Base-by-base conservation (phyloP, 1,284 basidiomycete genomes). In the Heterobasidion parviporum region DNA sequence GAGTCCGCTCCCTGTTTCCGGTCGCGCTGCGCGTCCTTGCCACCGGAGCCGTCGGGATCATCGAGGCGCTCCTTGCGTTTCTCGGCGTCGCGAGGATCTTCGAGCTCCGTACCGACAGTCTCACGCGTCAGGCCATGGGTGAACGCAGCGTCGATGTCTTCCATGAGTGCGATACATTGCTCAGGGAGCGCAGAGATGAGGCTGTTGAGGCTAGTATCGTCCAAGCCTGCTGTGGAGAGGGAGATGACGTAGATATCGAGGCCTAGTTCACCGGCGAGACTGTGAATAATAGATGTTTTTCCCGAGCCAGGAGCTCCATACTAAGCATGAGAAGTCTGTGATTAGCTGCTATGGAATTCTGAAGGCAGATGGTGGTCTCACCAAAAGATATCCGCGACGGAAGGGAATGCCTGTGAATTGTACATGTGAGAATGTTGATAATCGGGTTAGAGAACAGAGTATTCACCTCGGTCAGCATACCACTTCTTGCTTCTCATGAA, bases 71-170 rank as follows among this genome's bases (percentile, higher is more conserved):
- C 20, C 38, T 43, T 26, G 10, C 18, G 34, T 35, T 16, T 47
- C n/a, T 35, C 18, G 14, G 34, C 26, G 8, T 51, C 34, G 38
- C 54, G 59, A 6, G 55, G 49, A 41, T 57, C 57, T 26, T 61
- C 57, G 32, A 57, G 56, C 6, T 62, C 56, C 8, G 57, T 55
- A 20, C 59, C 60, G 6, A 61, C 52, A n/a, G 57, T 60, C 52
- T 76, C 74, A 16, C 82, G 80, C 56, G 74, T 81, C 43, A 87
- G 62, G 32, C 75, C 75, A 55, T 78, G 76, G 43, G 77, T 78
- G 67, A 89, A 87, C 0, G 85, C 85, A 3, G 83, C 87, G 59
- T 90, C 87, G 56, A 90, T 85, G 63, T 89, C 89, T 68, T 92
- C 89, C 78, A 92, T 87, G 20, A 92, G 72, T 0, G 86, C 82